Conservation (phyloP, 257 asterid species). For the Ilex asprella region DNA sequence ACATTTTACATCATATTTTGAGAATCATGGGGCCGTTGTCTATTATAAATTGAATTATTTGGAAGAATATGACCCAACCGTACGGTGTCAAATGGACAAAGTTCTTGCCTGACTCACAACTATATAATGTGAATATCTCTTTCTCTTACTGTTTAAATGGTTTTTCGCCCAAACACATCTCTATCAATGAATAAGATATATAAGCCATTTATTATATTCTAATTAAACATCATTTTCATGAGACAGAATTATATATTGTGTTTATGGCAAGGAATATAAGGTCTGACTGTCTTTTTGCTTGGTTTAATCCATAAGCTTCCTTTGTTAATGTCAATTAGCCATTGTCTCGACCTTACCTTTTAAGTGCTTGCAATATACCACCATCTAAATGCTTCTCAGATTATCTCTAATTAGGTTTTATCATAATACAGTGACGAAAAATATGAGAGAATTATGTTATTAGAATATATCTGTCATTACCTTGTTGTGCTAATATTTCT, state of each 20-base stretch:
- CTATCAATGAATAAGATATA: conserved; percentile 17
- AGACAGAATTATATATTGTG: not conserved
- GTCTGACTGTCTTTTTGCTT: conserved; percentile 27
- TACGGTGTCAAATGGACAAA: too few species aligned
- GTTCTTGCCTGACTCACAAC: not conserved
- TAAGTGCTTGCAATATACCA: not conserved
- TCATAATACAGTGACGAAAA: not conserved
- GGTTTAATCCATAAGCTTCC: conserved; percentile 28
- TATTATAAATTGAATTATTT: too few species aligned
- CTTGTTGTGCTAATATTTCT: conserved; percentile 19
- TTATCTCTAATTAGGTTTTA: conserved; percentile 13
- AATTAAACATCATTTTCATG: conserved; percentile 7
- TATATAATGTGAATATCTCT: conserved; percentile 20
- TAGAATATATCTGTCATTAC: conserved; percentile 31
- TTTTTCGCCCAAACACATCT: conserved; percentile 18
- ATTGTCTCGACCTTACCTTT: conserved; percentile 5
- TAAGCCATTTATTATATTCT: conserved; percentile 1
- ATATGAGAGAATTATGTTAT: conserved; percentile 18
- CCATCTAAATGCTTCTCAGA: conserved; percentile 1
- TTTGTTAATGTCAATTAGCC: conserved; percentile 37
- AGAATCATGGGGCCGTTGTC: too few species aligned
- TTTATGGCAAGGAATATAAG: conserved; percentile 13
- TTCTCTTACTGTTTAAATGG: conserved; percentile 10
- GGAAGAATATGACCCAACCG: too few species aligned
- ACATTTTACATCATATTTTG: too few species aligned